Percentiles rank a stretch among this genome's conserved stretches.
phyloP scores from a whole-genome alignment of 371 early-diverging fungal species.

The Rhizopus arrhizus region DNA sequence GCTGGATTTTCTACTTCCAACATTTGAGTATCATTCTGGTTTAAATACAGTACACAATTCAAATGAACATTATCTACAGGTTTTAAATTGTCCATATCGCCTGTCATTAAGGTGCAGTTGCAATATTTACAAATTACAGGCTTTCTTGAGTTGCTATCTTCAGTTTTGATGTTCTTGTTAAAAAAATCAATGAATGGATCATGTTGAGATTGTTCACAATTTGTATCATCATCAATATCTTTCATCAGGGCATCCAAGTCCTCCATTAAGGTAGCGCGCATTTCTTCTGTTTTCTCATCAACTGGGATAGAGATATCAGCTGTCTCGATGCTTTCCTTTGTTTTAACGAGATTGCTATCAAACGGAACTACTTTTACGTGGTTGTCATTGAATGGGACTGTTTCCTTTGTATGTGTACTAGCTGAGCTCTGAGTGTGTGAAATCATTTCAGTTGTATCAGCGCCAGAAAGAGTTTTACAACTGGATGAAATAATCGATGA shows the following conservation, averaged over 20 bases:
- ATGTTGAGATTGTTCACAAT: background rate
- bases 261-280: background rate
- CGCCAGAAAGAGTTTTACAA: too few relatives aligned
- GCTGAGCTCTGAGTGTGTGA: too few relatives aligned
- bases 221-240: background rate
- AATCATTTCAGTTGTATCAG: too few relatives aligned
- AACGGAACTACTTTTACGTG: too few relatives aligned
- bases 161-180: background rate
- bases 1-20: slow-evolving; percentile 8
- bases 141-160: background rate
- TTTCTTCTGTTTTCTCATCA: background rate
- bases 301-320: too few relatives aligned
- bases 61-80: background rate
- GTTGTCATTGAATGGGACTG: too few relatives aligned
- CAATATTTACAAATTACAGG: background rate
- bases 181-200: background rate
- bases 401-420: too few relatives aligned
- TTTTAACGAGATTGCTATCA: too few relatives aligned
- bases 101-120: background rate
- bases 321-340: too few relatives aligned
- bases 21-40: background rate
- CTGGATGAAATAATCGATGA: too few relatives aligned
- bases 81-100: background rate
- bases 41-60: background rate
- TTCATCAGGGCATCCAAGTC: slow-evolving; percentile 1